phyloP scores from a whole-genome alignment of 305 asterid species.

The Fraxinus albicans region DNA sequence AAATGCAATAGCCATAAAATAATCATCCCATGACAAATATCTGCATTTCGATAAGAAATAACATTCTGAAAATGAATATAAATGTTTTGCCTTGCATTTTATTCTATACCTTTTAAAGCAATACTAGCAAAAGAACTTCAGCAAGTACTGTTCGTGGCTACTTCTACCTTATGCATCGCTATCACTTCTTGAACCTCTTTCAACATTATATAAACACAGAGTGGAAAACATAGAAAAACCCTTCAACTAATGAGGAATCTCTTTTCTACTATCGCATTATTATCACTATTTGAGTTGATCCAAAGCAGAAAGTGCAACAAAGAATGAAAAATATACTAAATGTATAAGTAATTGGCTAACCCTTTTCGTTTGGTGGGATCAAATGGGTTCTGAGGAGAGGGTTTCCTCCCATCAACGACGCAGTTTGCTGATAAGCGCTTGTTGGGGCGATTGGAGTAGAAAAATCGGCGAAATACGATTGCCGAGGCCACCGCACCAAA shows the following conservation, averaged over 20 bases:
- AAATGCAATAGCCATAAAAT: conserved; percentile 89
- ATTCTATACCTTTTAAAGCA: neutral
- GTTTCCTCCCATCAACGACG: conserved; percentile 23
- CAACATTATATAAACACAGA: neutral
- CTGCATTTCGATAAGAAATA: conserved; percentile 30
- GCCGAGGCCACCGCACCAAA: conserved; percentile 67
- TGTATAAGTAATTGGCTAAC: conserved; percentile 34
- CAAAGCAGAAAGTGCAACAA: neutral
- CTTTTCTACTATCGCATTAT: neutral
- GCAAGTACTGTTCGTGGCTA: neutral
- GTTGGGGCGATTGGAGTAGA: conserved; percentile 34
- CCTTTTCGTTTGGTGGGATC: conserved; percentile 75
- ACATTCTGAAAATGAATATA: neutral
- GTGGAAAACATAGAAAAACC: neutral
- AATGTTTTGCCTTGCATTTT: neutral
- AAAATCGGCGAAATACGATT: conserved; percentile 34
- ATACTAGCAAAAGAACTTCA: neutral
- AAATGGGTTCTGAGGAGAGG: conserved; percentile 51
- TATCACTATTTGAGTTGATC: neutral
- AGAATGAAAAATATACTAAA: neutral
- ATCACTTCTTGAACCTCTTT: neutral
- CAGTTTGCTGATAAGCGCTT: conserved; percentile 27
- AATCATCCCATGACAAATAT: conserved; percentile 86
- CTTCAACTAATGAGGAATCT: neutral
- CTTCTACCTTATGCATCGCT: neutral